Evolutionary conservation across 2,329 filamentous ascomycete genomes (phyloP), one percentile per base, ranked within the genome.

Genomic region (Pyricularia grisea): DNA sequence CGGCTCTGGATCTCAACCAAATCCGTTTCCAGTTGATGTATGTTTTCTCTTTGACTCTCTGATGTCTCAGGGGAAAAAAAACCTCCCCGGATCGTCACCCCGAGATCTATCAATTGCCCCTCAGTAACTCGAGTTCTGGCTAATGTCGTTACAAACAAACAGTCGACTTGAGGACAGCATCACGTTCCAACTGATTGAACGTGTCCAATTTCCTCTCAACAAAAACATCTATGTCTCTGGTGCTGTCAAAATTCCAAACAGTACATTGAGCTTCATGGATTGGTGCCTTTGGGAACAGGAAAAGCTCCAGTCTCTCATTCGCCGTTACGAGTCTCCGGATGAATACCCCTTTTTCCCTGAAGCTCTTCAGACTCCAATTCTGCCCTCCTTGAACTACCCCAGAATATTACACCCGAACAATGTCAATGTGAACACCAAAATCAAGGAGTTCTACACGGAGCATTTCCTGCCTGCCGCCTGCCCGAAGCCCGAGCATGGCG

Each of bases 81-180:
- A 4, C 27, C 27, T 4, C 4, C 60, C 33, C 33, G 4, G 5
- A 20, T 20, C 60, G 12, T 23, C 66, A 42, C 31, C 30, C 42
- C 25, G 20, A 58, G 25, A 30, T 50, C 25, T 58, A 28, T 20
- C 0, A 23, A 10, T 50, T 25, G 6, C 12, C 28, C 2, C 27
- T 17, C 27, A 50, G 20, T 68, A 33, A 65, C 66, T 69, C 36
- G 69, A 69, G 66, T 65, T 70, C 55, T 55, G 42, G 42, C 42
- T 55, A n/a, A 55, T 55, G 1, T 55, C 20, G 10, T 9, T 7
- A 55, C 7, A 55, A 55, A 50, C 25, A 55, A 66, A 67, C 76
- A 99, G 95, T 76, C 95, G 95, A 25, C 86, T 98, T 23, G 95
- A 99, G 82, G 95, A 99, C 77, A 98, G 94, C 71, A 98, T 99